phyloP scores from a whole-genome alignment of 2,329 filamentous ascomycete genomes.

The Scleromitrula shiraiana region DNA sequence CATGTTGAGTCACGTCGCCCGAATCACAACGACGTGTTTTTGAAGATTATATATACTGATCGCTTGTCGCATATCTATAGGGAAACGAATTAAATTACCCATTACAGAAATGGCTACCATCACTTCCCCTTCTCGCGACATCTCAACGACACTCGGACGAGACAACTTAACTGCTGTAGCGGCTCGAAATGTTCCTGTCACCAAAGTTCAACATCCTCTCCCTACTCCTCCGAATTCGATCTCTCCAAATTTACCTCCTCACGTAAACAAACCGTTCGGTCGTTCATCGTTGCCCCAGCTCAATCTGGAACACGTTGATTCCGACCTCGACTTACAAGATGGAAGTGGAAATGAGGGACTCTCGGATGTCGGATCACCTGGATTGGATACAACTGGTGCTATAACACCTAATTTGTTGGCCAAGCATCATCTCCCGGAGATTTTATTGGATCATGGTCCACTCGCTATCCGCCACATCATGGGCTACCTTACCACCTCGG shows the following conservation, averaged over 20 bases:
- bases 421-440: slow-evolving; percentile 82
- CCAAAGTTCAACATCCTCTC: slow-evolving; percentile 51
- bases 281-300: slow-evolving; percentile 29
- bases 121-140: slow-evolving; percentile 58
- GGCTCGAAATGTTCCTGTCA: slow-evolving; percentile 50
- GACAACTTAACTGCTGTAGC: slow-evolving; percentile 68
- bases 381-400: slow-evolving; percentile 64
- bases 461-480: slow-evolving; percentile 93
- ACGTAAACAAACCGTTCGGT: slow-evolving; percentile 62
- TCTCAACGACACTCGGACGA: slow-evolving; percentile 51
- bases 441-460: slow-evolving; percentile 82
- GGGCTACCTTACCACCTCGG: slow-evolving; percentile 84
- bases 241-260: slow-evolving; percentile 77
- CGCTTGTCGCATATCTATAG: slow-evolving; percentile 24
- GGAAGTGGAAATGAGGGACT: slow-evolving; percentile 28
- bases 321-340: slow-evolving; percentile 76
- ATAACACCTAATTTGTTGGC: slow-evolving; percentile 83
- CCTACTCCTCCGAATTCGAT: slow-evolving; percentile 94
- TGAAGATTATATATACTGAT: slow-evolving; percentile 16
- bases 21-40: slow-evolving; percentile 13
- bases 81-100: slow-evolving; percentile 25
- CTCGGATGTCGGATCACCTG: slow-evolving; percentile 24
- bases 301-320: slow-evolving; percentile 62
- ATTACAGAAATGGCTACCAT: slow-evolving; percentile 51
- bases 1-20: slow-evolving; percentile 2